Evolutionary conservation across 441 rosid species (phyloP).

Genomic region (Flueggea neowawraea): DNA sequence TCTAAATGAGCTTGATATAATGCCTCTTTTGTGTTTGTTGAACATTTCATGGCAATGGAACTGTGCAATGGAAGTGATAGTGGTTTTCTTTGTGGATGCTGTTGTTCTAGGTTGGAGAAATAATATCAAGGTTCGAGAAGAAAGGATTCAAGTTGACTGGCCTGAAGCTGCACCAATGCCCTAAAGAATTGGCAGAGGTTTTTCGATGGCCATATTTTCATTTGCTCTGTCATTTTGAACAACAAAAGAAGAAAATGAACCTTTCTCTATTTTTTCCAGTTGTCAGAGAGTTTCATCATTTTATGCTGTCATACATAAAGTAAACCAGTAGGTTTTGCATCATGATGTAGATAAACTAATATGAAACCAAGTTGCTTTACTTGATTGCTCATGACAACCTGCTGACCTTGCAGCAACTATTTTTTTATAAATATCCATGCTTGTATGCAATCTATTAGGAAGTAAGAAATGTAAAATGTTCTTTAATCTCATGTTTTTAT

Average conservation of each 20-base stretch:
- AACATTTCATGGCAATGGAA: background rate
- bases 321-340: too few species aligned
- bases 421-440: too few species aligned
- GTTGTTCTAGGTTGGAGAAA: conserved; percentile 78
- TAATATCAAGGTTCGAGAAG: conserved; percentile 92
- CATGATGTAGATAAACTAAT: too few species aligned
- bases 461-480: too few species aligned
- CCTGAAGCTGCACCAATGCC: conserved; percentile 82
- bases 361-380: too few species aligned
- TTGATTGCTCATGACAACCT: too few species aligned
- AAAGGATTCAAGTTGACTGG: conserved; percentile 87
- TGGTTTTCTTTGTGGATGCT: background rate
- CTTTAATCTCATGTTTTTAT: too few species aligned
- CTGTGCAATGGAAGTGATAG: background rate
- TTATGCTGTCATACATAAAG: too few species aligned
- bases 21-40: background rate
- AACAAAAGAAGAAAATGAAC: background rate
- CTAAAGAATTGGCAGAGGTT: conserved; percentile 89
- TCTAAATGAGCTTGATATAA: background rate
- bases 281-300: too few species aligned
- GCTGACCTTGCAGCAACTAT: too few species aligned
- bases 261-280: too few species aligned
- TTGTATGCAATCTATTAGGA: too few species aligned
- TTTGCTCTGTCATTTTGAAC: conserved; percentile 3
- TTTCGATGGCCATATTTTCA: conserved; percentile 14